These are phyloP conservation scores for Penicillium canariense DNA, from an alignment of 495 filamentous ascomycete genomes.

Conservation along the genomic window DNA sequence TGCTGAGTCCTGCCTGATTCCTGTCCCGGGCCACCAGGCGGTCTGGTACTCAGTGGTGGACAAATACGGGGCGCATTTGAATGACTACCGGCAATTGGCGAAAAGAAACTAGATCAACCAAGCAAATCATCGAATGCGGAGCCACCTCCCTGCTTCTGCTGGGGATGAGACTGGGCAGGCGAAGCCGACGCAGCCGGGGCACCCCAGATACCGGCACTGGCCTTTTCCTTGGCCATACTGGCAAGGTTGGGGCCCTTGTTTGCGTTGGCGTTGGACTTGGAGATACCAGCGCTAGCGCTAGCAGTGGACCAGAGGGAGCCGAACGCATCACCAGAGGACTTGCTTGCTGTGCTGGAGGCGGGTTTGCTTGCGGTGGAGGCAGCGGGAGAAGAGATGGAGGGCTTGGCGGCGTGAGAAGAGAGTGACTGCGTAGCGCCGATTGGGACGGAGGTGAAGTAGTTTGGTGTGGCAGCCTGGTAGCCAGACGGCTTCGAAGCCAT, in stretches of 20 bases:
- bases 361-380: slow-evolving; percentile 42
- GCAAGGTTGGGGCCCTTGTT: slow-evolving; percentile 76
- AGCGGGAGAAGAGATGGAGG: slow-evolving; percentile 39
- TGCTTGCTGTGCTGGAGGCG: slow-evolving; percentile 51
- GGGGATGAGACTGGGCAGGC: slow-evolving; percentile 32
- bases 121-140: slow-evolving; percentile 62
- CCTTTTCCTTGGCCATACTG: slow-evolving; percentile 94
- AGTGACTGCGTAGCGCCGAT: slow-evolving; percentile 25
- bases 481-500: slow-evolving; percentile 51
- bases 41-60: slow-evolving; percentile 1
- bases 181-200: slow-evolving; percentile 46
- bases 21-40: neutral
- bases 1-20: neutral
- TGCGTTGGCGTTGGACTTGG: slow-evolving; percentile 64
- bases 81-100: neutral
- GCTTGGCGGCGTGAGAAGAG: slow-evolving; percentile 28
- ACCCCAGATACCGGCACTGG: slow-evolving; percentile 92
- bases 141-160: slow-evolving; percentile 40
- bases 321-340: slow-evolving; percentile 73
- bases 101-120: slow-evolving; percentile 39
- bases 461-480: slow-evolving; percentile 77
- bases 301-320: slow-evolving; percentile 80
- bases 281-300: slow-evolving; percentile 70
- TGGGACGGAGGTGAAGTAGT: slow-evolving; percentile 87
- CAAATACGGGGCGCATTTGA: neutral